Evolutionary conservation across 2,329 filamentous ascomycete species (phyloP), one percentile per base, ranked within the genome.

Genomic region (Penicillium polonicum): DNA sequence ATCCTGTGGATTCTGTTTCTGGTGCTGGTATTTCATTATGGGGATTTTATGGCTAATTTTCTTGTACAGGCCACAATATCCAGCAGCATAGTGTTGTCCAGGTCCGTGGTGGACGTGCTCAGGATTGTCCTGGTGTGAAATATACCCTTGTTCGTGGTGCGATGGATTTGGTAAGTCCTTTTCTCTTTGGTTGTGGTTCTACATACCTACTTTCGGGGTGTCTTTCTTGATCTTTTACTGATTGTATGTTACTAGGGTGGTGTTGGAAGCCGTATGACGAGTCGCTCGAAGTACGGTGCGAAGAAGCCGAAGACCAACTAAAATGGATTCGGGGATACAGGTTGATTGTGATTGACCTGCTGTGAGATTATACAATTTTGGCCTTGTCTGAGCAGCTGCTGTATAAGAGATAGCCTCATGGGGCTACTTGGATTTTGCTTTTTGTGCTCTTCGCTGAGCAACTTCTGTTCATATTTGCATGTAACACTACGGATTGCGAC

Each of bases 21-120:
- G 5, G 17, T 4, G 21, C 27, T 45, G 21, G 19, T 9, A 5
- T 31, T 5, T 8, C 2, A 2, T 15, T 23, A 31, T 2, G 12
- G 31, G 23, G 8, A 4, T 12, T 35, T 50, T 35, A 42, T 52
- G 35, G 41, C 60, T 59, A 55, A 60, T 54, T 38, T 31, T 12
- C 15, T 36, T 52, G 21, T 58, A 3, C 65, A 86, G 84, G 94
- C 48, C 94, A 99, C 79, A 99, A 97, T 77, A 92, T 97, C 65
- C 93, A 97, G 82, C 94, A 97, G 83, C 95, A 99, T 82, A 95
- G 90, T 69, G 94, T 99, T 46, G 94, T 99, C 55, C 82, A 97
- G 65, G 92, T 99, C n/a, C 84, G 94, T 65, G 94, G 94, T 58
- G 94, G 94, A 2, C 84, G 94, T 73, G 87, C 86, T 64, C 94